Base-by-base conservation (phyloP, 1,284 basidiomycete species). In the Gomphus sp. region DNA sequence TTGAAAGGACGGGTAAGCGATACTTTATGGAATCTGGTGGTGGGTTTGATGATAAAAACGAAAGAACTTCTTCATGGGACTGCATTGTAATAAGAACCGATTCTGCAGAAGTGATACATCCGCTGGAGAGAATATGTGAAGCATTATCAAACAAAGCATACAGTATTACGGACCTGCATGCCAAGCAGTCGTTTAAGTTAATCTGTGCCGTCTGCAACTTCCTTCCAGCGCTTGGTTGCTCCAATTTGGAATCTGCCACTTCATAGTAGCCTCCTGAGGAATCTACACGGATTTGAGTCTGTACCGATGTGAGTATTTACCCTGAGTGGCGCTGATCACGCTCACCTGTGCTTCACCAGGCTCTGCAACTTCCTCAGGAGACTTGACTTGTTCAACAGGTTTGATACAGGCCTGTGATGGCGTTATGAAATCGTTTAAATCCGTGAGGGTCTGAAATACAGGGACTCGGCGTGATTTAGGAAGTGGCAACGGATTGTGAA, bases 331-430 rank as follows among this genome's bases (percentile, higher is more conserved):
- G 11, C 25, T 36, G 16, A 25, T 41, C 9, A 28, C 16, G 72
- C 80, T 60, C 67, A 89, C 88, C 43, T 79, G 74, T 45, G 87
- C 85, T 55, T 78, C 80, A 31, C 80, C 85, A 4, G 75, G 69
- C 62, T 80, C 77, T 60, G 72, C 74, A 45, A 71, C 66, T 44
- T 74, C 69, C 41, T 71, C 66, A n/a, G 71, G 71, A 63, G 64
- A 69, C 63, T 84, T 81, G 8, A 75, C 72, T 68, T 88, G 82
- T 60, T 74, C 70, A 25, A 98, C 93, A 2, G 97, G 96, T 69
- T 98, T 98, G 73, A 99, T 98, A 73, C 97, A 99, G 47, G 91
- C 89, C 75, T 98, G 96, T 1, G 94, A 92, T 3, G 97, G 97
- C 0, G 93, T 93, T 53, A 99, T 91, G 71, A 96, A 99, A 75